Evolutionary conservation across 1,284 basidiomycete species (phyloP).

Genomic region (Microbotryomycetes sp.): DNA sequence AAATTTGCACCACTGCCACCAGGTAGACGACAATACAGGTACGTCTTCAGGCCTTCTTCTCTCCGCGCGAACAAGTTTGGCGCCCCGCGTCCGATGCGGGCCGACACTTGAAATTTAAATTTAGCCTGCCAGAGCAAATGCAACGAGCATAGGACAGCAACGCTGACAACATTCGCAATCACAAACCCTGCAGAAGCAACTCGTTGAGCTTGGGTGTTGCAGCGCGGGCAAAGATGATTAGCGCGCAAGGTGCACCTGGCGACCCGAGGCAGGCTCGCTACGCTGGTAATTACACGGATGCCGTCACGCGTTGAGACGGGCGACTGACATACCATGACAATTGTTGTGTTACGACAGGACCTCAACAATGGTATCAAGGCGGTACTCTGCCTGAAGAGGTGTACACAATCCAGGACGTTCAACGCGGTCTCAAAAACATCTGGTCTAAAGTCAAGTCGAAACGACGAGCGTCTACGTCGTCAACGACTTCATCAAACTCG

Average conservation of each 20-base stretch:
- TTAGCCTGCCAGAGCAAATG: no score
- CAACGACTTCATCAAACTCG: not conserved
- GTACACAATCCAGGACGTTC: slow-evolving; percentile 26
- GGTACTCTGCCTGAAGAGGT: slow-evolving; percentile 23
- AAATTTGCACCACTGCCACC: slow-evolving; percentile 29
- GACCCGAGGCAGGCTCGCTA: slow-evolving; percentile 18
- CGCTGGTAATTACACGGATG: slow-evolving; percentile 20
- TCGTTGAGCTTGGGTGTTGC: slow-evolving; percentile 27
- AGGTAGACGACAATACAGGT: slow-evolving; percentile 3
- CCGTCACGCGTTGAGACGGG: no score
- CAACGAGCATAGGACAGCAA: no score
- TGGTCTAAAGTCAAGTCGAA: slow-evolving; percentile 16
- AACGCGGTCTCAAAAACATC: slow-evolving; percentile 21
- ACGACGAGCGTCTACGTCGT: not conserved
- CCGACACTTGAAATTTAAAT: no score
- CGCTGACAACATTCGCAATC: no score
- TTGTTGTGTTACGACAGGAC: slow-evolving; percentile 21
- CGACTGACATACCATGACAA: no score
- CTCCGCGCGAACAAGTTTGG: not conserved
- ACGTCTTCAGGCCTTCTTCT: not conserved
- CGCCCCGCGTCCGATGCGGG: not conserved
- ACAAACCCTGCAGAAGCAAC: slow-evolving; percentile 17
- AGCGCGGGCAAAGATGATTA: slow-evolving; percentile 24
- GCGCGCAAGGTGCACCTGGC: slow-evolving; percentile 13
- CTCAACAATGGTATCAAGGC: slow-evolving; percentile 30